Percentiles rank a stretch among this genome's conserved stretches.
These are phyloP conservation scores for Paramecium octaurelia DNA, from an alignment of 73 alveolate species.

Conservation along the genomic window DNA sequence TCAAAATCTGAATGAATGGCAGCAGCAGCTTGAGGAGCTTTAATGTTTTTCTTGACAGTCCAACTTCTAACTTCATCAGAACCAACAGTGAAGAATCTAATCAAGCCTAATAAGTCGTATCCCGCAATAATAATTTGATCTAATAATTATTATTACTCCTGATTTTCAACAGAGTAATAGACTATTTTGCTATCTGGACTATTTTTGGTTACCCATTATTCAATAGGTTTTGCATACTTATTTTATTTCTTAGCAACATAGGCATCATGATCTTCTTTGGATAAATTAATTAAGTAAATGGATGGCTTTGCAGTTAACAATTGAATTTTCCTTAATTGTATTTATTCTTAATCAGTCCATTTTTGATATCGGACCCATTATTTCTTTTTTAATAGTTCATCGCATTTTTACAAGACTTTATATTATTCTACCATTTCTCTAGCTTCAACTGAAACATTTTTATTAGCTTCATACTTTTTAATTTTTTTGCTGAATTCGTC, in stretches of 20 bases:
- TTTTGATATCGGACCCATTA: slow-evolving; percentile 46
- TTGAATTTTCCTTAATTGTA: slow-evolving; percentile 77
- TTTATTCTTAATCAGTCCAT: slow-evolving; percentile 92
- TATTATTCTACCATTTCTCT: neutral
- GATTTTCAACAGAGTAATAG: slow-evolving; percentile 53
- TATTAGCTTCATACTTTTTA: slow-evolving; percentile 30
- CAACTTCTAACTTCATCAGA: slow-evolving; percentile 77
- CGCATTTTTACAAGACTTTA: neutral
- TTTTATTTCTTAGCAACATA: slow-evolving; percentile 68
- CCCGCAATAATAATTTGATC: slow-evolving; percentile 49
- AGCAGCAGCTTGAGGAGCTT: slow-evolving; percentile 54
- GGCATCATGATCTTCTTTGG: slow-evolving; percentile 81
- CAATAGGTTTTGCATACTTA: neutral
- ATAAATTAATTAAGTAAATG: slow-evolving; percentile 89
- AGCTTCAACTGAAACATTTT: slow-evolving; percentile 18
- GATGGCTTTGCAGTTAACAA: slow-evolving; percentile 96
- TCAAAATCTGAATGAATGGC: neutral
- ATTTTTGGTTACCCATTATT: slow-evolving; percentile 39
- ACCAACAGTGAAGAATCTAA: slow-evolving; percentile 71
- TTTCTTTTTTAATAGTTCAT: neutral
- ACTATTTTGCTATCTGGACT: slow-evolving; percentile 37
- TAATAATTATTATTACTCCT: slow-evolving; percentile 54
- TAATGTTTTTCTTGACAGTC: slow-evolving; percentile 67
- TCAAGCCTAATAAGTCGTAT: slow-evolving; percentile 52
- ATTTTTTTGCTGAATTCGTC: slow-evolving; percentile 72